phyloP scores from a whole-genome alignment of 768 basidiomycete species.

The Artomyces pyxidatus region DNA sequence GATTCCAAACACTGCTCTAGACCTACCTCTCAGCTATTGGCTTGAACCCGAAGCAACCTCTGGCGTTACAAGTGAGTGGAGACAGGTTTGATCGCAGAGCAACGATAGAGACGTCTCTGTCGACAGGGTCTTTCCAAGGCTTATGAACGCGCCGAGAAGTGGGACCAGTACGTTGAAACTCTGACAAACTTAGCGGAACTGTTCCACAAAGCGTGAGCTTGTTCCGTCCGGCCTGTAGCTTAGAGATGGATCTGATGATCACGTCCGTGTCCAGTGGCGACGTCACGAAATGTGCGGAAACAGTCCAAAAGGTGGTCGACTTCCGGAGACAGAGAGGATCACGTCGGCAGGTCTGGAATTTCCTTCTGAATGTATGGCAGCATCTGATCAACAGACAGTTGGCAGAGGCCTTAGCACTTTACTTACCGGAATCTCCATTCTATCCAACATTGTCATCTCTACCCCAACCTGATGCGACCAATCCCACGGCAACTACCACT shows the following conservation, averaged over 20 bases:
- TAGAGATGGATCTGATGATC: background rate
- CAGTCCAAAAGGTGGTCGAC: constrained; percentile 68
- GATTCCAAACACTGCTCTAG: constrained; percentile 35
- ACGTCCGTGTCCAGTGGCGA: constrained; percentile 37
- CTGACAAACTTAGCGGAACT: constrained; percentile 51
- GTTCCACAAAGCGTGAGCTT: constrained; percentile 48
- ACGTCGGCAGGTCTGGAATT: constrained; percentile 40
- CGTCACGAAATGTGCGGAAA: constrained; percentile 70
- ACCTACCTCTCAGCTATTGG: constrained; percentile 72
- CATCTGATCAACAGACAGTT: constrained; percentile 36
- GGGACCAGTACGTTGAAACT: constrained; percentile 47
- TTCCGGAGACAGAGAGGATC: constrained; percentile 54
- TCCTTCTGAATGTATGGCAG: background rate
- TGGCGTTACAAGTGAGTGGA: constrained; percentile 74
- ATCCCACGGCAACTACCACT: constrained; percentile 54
- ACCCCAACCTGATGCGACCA: constrained; percentile 70
- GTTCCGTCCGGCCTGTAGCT: background rate
- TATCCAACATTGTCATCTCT: constrained; percentile 56
- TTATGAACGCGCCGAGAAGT: constrained; percentile 56
- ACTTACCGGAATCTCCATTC: constrained; percentile 68
- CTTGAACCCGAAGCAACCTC: constrained; percentile 54
- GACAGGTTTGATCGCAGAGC: background rate
- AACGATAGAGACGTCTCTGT: background rate
- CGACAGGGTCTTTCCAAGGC: constrained; percentile 64
- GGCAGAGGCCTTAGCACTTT: constrained; percentile 51